phyloP scores from a whole-genome alignment of 148 eudicot genomes.

The Vaccinium darrowii region DNA sequence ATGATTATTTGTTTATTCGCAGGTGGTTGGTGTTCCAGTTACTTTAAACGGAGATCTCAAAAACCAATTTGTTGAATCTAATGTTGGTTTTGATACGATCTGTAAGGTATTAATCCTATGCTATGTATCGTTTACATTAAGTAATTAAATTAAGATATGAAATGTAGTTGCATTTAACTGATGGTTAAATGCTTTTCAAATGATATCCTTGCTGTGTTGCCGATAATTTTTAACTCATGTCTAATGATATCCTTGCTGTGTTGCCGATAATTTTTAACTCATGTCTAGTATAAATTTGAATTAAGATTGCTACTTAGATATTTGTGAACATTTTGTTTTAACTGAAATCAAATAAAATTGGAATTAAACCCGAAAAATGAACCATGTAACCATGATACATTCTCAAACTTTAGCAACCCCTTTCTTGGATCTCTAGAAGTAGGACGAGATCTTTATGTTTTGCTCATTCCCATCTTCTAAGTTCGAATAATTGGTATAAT shows the following conservation, averaged over 20 bases:
- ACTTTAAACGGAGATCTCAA: conserved; percentile 66
- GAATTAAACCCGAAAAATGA: not conserved
- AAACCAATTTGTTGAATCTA: conserved; percentile 58
- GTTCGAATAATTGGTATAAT: not conserved
- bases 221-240: not conserved
- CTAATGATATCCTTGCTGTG: not conserved
- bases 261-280: not conserved
- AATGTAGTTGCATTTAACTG: not conserved
- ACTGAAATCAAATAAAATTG: not conserved
- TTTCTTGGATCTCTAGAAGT: not conserved
- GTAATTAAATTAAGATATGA: not conserved
- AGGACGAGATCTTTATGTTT: not conserved
- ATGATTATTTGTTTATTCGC: conserved; percentile 23
- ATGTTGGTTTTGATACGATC: conserved; percentile 61
- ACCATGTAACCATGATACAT: conserved; percentile 2
- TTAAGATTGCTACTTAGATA: not conserved
- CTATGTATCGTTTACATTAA: not conserved
- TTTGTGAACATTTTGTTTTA: not conserved
- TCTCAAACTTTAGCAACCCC: not conserved
- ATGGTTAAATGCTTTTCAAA: not conserved
- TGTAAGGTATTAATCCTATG: conserved; percentile 69
- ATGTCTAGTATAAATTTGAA: not conserved
- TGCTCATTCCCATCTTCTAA: not conserved
- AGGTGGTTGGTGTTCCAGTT: conserved; percentile 99
- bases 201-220: not conserved